Evolutionary conservation across 2,329 filamentous ascomycete species (phyloP), one percentile per base, ranked within the genome.

Genomic region (Geoglossum cookeanum): DNA sequence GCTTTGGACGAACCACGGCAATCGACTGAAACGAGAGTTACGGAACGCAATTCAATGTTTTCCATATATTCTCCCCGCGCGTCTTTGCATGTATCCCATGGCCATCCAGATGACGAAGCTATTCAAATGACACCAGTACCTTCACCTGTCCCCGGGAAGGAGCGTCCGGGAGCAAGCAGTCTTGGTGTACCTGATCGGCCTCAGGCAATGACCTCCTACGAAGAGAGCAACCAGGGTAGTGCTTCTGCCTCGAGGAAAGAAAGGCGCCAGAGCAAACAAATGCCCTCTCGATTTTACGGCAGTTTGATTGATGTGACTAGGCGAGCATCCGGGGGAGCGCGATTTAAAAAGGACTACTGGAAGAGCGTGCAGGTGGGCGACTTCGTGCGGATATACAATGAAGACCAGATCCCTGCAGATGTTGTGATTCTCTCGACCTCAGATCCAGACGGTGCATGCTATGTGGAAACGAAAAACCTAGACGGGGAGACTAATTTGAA

Each of bases 401-500:
- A 95, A 63, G 92, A 98, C 65, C 89, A 94, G 63, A 81, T 98
- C 29, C 94, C 92, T 1, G 91, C 92, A 53, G 92, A 98, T 69
- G 75, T 98, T 52, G 84, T 97, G 53, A 85, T 98, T 48, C 72
- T 98, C 29, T 87, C 92, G 1, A 97, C 92, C 0, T 95, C 92
- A 1, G 92, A 97, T 64, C 78, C 85, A 0, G 92, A 98, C 64
- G 92, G 92, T 55, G 87, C 87, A 42, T 98, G 92, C 70, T 98
- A 96, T 64, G 85, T 98, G 27, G 92, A 98, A 71, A 98, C 92
- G 1, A 98, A 97, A 74, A 97, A 95, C 67, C 69, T 98, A 74
- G 92, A 98, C 65, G 92, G 92, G 55, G 92, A 98, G 72, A 98
- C 92, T 1, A 98, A 98, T 65, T 73, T 98, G 61, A 98, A 98